phyloP scores from a whole-genome alignment of 2,329 filamentous ascomycete species.

The Scedosporium aurantiacum region DNA sequence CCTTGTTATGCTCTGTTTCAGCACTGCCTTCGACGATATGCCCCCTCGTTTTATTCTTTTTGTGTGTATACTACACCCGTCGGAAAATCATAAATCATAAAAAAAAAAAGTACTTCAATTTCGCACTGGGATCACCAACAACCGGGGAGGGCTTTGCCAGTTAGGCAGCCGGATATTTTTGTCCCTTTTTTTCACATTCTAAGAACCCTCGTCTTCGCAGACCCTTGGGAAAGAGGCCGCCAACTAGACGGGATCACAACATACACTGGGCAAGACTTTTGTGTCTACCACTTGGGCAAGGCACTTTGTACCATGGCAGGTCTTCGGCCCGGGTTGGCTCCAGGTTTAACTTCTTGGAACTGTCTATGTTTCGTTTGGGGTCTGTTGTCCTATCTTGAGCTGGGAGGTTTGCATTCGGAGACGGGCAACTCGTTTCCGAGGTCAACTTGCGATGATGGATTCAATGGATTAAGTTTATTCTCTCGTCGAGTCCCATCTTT shows the following conservation, averaged over 20 bases:
- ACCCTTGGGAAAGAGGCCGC: background rate
- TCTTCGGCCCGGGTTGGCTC: background rate
- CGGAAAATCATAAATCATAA: background rate
- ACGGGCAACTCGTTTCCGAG: too few relatives aligned
- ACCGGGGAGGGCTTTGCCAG: background rate
- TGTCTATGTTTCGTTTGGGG: background rate
- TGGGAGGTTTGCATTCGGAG: background rate
- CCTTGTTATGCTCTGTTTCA: background rate
- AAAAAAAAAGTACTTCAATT: background rate
- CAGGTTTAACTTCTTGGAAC: background rate
- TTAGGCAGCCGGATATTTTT: background rate
- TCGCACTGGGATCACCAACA: background rate
- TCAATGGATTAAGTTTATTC: too few relatives aligned
- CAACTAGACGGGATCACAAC: background rate
- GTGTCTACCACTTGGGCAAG: background rate
- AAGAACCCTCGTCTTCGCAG: background rate
- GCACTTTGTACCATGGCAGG: background rate
- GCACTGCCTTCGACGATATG: conserved; percentile 1
- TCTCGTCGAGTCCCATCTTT: too few relatives aligned
- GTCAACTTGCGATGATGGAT: too few relatives aligned
- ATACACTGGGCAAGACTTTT: background rate
- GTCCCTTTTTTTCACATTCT: conserved; percentile 7
- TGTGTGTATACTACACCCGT: conserved; percentile 4
- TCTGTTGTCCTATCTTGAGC: background rate
- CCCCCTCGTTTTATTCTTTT: conserved; percentile 2